Evolutionary conservation across 2,329 filamentous ascomycete species (phyloP).

Genomic region (Aspergillus sp.): DNA sequence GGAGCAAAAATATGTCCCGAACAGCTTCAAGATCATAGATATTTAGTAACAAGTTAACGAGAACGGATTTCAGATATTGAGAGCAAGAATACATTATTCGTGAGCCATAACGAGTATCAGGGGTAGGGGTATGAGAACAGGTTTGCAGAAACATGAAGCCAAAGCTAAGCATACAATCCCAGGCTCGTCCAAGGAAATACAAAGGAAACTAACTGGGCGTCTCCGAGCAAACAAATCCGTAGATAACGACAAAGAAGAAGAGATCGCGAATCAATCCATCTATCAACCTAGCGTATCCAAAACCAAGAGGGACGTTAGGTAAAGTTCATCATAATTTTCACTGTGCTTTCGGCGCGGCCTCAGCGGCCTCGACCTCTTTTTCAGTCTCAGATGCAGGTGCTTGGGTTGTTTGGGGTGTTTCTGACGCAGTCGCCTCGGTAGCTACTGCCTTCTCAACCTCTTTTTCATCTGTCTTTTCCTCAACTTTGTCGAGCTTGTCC

Average conservation of each 20-base stretch:
- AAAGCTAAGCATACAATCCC: conserved; percentile 12
- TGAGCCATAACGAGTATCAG: conserved; percentile 13
- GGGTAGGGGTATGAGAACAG: conserved; percentile 12
- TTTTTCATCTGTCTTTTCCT: not conserved
- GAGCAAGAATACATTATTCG: conserved; percentile 11
- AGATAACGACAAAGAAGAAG: conserved; percentile 7
- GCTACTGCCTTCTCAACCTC: not conserved
- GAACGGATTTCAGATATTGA: not conserved
- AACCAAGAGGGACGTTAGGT: not conserved
- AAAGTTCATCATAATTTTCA: not conserved
- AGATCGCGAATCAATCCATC: not conserved
- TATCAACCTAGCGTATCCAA: conserved; percentile 4
- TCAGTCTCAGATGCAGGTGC: not conserved
- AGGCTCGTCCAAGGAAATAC: conserved; percentile 8
- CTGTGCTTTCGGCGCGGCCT: conserved; percentile 1
- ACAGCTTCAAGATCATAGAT: not conserved
- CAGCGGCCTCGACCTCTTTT: not conserved
- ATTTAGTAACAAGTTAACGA: not conserved
- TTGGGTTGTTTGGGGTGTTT: not conserved
- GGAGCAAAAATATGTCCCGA: not conserved
- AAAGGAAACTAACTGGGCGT: conserved; percentile 1
- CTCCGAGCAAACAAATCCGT: conserved; percentile 1
- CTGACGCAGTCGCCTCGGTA: not conserved
- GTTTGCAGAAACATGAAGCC: conserved; percentile 2
- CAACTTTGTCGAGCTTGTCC: no score